Percentiles rank a stretch among this genome's conserved stretches.
These are phyloP conservation scores for Linnemannia schmuckeri DNA, from an alignment of 192 early-diverging fungal species.

Conservation along the genomic window DNA sequence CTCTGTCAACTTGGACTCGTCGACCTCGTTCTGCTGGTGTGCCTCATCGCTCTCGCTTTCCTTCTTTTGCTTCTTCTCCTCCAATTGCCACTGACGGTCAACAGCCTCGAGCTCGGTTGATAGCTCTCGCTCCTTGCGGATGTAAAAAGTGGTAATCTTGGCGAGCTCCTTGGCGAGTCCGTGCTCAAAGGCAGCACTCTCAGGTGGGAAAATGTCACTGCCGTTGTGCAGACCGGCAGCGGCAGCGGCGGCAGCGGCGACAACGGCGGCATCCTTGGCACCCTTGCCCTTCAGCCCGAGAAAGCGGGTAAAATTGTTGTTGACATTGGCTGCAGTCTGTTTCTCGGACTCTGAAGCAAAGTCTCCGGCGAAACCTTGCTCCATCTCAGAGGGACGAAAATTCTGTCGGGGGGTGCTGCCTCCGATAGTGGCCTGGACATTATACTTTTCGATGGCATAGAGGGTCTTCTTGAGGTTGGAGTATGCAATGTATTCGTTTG, in stretches of 20 bases:
- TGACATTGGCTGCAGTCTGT: constrained; percentile 22
- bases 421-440: constrained; percentile 13
- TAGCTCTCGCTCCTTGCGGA: constrained; percentile 82
- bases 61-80: constrained; percentile 19
- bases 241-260: neutral
- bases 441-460: constrained; percentile 80
- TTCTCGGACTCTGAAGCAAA: neutral
- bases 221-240: constrained; percentile 1
- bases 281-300: constrained; percentile 12
- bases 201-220: constrained; percentile 20
- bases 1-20: constrained; percentile 16
- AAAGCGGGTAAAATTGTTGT: constrained; percentile 13
- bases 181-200: constrained; percentile 36
- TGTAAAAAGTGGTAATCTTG: constrained; percentile 88
- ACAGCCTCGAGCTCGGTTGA: constrained; percentile 68
- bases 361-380: constrained; percentile 15
- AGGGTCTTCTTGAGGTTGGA: constrained; percentile 83
- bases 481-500: constrained; percentile 79
- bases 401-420: neutral
- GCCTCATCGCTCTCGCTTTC: constrained; percentile 3
- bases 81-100: constrained; percentile 29
- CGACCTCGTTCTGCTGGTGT: neutral
- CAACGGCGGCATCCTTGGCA: constrained; percentile 10
- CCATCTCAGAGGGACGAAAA: constrained; percentile 4
- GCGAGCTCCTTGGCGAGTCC: constrained; percentile 58